These are phyloP conservation scores for Pistacia vera DNA, from an alignment of 345 rosid species.

Conservation along the genomic window DNA sequence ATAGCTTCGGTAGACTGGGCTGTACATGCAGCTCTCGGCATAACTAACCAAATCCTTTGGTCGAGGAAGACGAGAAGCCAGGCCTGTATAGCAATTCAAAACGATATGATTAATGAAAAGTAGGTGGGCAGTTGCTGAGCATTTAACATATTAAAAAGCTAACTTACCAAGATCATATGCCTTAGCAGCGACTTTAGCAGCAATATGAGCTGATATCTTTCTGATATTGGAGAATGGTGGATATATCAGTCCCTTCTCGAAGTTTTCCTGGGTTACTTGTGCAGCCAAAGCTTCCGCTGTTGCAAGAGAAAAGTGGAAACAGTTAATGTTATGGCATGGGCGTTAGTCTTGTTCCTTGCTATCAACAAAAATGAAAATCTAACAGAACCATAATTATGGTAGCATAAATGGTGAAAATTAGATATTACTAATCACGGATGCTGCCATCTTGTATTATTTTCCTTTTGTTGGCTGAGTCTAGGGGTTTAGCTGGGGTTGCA, in stretches of 20 bases:
- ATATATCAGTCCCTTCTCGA: conserved; percentile 75
- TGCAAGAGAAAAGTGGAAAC: neutral
- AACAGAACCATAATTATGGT: neutral
- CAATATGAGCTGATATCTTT: conserved; percentile 85
- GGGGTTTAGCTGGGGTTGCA: too few relatives aligned
- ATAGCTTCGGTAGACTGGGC: conserved; percentile 77
- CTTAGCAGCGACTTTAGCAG: conserved; percentile 88
- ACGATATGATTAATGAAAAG: neutral
- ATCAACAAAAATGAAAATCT: neutral
- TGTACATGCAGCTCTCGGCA: conserved; percentile 99
- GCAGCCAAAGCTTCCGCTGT: conserved; percentile 94
- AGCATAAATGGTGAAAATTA: too few relatives aligned
- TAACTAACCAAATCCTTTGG: conserved; percentile 74
- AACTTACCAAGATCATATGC: conserved; percentile 89
- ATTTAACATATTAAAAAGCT: neutral
- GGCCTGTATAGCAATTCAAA: conserved; percentile 42
- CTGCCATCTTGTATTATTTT: too few relatives aligned
- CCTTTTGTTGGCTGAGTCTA: too few relatives aligned
- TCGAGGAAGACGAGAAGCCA: conserved; percentile 89
- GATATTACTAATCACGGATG: too few relatives aligned
- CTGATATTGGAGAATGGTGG: conserved; percentile 93
- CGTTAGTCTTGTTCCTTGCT: neutral
- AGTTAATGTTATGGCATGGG: neutral
- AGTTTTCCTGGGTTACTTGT: conserved; percentile 71
- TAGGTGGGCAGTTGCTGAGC: neutral